phyloP scores from a whole-genome alignment of 2,329 filamentous ascomycete genomes.

The Cladosporium oxysporum region DNA sequence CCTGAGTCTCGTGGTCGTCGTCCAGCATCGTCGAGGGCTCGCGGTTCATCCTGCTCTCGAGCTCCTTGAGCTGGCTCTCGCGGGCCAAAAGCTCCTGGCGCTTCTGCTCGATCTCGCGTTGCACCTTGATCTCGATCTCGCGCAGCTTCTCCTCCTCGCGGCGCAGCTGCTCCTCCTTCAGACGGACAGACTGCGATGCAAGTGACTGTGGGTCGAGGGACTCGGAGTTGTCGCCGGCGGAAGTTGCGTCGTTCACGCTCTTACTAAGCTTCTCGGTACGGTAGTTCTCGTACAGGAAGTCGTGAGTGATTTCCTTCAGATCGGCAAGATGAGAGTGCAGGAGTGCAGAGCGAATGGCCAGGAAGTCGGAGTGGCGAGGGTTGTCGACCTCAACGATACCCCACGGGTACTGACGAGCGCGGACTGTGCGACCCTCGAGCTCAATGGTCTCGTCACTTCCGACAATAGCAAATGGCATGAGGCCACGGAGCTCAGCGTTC shows the following conservation, averaged over 20 bases:
- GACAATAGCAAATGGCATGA: slow-evolving; percentile 99
- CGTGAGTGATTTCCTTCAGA: slow-evolving; percentile 98
- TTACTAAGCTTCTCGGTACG: slow-evolving; percentile 99
- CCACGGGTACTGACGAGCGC: slow-evolving; percentile 98
- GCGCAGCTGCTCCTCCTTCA: slow-evolving; percentile 99
- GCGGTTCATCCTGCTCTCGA: slow-evolving; percentile 82
- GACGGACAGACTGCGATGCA: slow-evolving; percentile 92
- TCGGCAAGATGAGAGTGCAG: slow-evolving; percentile 97
- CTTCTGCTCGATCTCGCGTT: slow-evolving; percentile 99
- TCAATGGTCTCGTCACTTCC: slow-evolving; percentile 95
- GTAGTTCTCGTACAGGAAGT: slow-evolving; percentile 99
- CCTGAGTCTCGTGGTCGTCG: slow-evolving; percentile 26
- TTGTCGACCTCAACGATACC: slow-evolving; percentile 99
- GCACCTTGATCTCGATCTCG: slow-evolving; percentile 99
- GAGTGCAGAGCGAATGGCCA: slow-evolving; percentile 93
- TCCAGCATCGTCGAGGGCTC: slow-evolving; percentile 23
- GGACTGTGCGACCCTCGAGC: slow-evolving; percentile 86
- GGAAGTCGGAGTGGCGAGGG: slow-evolving; percentile 96
- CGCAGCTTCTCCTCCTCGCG: slow-evolving; percentile 99
- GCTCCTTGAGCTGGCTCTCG: slow-evolving; percentile 97
- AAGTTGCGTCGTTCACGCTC: slow-evolving; percentile 74
- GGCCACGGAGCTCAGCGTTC: slow-evolving; percentile 92
- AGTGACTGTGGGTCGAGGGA: slow-evolving; percentile 98
- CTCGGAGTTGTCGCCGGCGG: slow-evolving; percentile 56
- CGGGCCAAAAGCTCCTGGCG: slow-evolving; percentile 95